Conservation (phyloP, 192 early-diverging fungal genomes). For the Allomyces macrogynus region DNA sequence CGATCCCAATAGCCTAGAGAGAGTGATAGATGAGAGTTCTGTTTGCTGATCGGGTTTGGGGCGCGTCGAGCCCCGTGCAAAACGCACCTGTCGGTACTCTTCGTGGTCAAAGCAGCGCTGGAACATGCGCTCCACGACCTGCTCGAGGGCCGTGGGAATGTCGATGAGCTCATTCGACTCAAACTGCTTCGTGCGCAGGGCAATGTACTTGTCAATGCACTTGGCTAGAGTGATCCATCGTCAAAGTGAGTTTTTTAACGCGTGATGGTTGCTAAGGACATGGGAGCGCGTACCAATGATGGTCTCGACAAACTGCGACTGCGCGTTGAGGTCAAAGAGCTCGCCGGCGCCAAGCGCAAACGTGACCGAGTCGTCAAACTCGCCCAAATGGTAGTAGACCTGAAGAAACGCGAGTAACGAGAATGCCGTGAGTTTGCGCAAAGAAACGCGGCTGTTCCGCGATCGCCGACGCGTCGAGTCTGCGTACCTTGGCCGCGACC, state of each 20-base stretch:
- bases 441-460: background rate
- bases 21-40: slow-evolving; percentile 10
- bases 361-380: slow-evolving; percentile 79
- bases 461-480: background rate
- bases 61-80: too few relatives aligned
- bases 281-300: slow-evolving; percentile 51
- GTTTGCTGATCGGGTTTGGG: slow-evolving; percentile 1
- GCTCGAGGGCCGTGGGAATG: slow-evolving; percentile 64
- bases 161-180: slow-evolving; percentile 15
- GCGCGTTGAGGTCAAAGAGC: slow-evolving; percentile 60
- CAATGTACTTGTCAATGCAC: slow-evolving; percentile 90
- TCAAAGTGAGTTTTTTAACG: slow-evolving; percentile 1
- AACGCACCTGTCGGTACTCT: slow-evolving; percentile 55
- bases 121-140: slow-evolving; percentile 90
- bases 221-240: slow-evolving; percentile 33
- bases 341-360: slow-evolving; percentile 90
- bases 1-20: slow-evolving; percentile 73
- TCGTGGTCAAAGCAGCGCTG: slow-evolving; percentile 64
- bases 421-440: background rate
- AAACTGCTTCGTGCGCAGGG: slow-evolving; percentile 28
- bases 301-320: slow-evolving; percentile 80
- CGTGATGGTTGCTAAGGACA: background rate
- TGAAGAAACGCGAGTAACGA: slow-evolving; percentile 8
- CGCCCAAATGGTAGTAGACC: slow-evolving; percentile 95
- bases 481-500: slow-evolving; percentile 76